Base-by-base conservation (phyloP, 2,329 filamentous ascomycete genomes). In the Sarocladiaceae sp. region DNA sequence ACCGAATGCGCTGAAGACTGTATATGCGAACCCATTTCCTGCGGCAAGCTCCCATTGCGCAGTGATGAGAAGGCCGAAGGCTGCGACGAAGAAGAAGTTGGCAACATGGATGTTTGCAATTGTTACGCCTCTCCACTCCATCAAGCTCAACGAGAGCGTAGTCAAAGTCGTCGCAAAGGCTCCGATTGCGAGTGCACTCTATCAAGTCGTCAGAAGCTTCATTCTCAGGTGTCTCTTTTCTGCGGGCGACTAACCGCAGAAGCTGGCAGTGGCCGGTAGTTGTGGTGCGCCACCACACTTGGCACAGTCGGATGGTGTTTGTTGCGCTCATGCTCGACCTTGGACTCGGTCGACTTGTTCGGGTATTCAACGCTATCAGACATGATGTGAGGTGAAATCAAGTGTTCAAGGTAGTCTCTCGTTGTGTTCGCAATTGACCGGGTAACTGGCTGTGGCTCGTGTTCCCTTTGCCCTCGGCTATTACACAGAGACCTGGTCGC, bases 31-130 rank as follows among this genome's bases (percentile, higher is more conserved):
- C 0, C 67, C 69, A 43, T 78, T 76, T 0, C 74, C 74, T 10
- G 67, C 58, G 0, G 70, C 66, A 0, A 78, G 54, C 51, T 77
- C 73, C 74, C 74, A 78, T 50, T 78, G 73, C 4, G 75, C 74
- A 1, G 72, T 70, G 1, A 79, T 59, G 0, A 78, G 60, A 48
- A 79, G 64, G 0, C 73, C 73, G 42, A 78, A 65, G 0, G 68
- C 72, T 7, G 62, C 59, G 15, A 61, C 51, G 48, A 74, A 75
- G 59, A 75, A 76, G 58, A 77, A 74, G 48, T 77, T 74, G 3
- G 64, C 74, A 27, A 78, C 65, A 50, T 69, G 77, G 2, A 72
- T 70, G 44, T 75, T 77, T 1, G 64, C 66, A 2, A 63, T 69
- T 0, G 65, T 68, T 1, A 78, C 65, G 7, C 70, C 71, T 29